Evolutionary conservation across 371 early-diverging fungal genomes (phyloP).

Genomic region (Syncephalastrum sp.): DNA sequence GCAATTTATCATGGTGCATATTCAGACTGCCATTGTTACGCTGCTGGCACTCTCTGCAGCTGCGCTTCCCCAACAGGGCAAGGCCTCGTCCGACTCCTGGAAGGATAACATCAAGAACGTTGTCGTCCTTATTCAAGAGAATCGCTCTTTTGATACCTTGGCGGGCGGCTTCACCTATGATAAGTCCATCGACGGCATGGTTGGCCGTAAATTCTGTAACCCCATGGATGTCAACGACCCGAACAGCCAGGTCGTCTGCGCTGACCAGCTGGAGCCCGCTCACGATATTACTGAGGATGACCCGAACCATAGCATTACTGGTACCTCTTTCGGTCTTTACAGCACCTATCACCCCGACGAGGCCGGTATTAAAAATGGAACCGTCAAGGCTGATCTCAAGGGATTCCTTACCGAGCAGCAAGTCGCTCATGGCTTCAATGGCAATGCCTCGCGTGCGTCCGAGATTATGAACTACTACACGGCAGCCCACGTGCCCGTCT

Average conservation of each 20-base stretch:
- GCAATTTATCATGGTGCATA: no score
- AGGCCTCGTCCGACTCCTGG: conserved; percentile 3
- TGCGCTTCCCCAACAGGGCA: no score
- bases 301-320: conserved; percentile 16
- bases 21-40: no score
- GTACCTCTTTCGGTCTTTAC: conserved; percentile 9
- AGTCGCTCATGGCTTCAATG: not conserved
- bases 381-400: conserved; percentile 3
- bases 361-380: conserved; percentile 8
- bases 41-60: no score
- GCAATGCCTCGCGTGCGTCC: conserved; percentile 9
- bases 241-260: conserved; percentile 2
- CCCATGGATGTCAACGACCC: conserved; percentile 10
- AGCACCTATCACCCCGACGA: conserved; percentile 12
- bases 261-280: conserved; percentile 12
- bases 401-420: conserved; percentile 16
- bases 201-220: conserved; percentile 7
- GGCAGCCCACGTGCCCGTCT: conserved; percentile 12
- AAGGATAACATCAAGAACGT: conserved; percentile 16
- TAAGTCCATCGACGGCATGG: conserved; percentile 8
- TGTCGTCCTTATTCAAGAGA: conserved; percentile 15
- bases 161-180: conserved; percentile 15
- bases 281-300: conserved; percentile 12
- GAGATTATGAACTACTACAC: conserved; percentile 17
- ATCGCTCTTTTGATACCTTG: conserved; percentile 15